Conservation (phyloP, 1,139 yeast species). For the Yamadazyma triangularis region DNA sequence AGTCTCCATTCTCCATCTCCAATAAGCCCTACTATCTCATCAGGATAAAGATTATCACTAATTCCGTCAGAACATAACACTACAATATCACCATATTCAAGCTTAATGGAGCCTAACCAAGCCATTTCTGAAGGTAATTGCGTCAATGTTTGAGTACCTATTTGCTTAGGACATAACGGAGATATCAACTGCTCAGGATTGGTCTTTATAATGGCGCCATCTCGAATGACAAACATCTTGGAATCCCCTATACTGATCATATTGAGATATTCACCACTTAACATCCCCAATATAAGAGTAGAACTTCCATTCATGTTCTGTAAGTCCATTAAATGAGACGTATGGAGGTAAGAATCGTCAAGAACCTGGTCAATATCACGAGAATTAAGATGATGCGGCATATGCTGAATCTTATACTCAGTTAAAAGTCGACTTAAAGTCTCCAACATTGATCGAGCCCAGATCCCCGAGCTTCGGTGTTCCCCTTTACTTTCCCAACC, state of each 20-base stretch:
- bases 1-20: conserved; percentile 29
- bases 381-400: conserved; percentile 40
- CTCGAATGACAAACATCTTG: conserved; percentile 44
- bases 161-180: conserved; percentile 50
- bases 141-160: conserved; percentile 48
- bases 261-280: conserved; percentile 44
- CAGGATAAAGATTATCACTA: conserved; percentile 48
- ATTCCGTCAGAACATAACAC: conserved; percentile 53
- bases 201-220: conserved; percentile 40
- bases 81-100: conserved; percentile 40
- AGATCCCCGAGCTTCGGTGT: conserved; percentile 45
- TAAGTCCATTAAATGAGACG: conserved; percentile 50
- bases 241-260: conserved; percentile 57
- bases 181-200: conserved; percentile 48
- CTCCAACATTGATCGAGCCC: conserved; percentile 56
- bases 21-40: conserved; percentile 39
- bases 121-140: conserved; percentile 48
- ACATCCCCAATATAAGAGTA: conserved; percentile 48
- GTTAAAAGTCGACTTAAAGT: conserved; percentile 48
- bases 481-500: conserved; percentile 52
- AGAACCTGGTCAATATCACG: conserved; percentile 44
- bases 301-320: conserved; percentile 50
- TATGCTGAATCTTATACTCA: conserved; percentile 38
- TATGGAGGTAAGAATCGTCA: conserved; percentile 49
- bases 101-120: conserved; percentile 39